Base-by-base conservation (phyloP, 768 basidiomycete genomes). In the Boletus reticulatus region DNA sequence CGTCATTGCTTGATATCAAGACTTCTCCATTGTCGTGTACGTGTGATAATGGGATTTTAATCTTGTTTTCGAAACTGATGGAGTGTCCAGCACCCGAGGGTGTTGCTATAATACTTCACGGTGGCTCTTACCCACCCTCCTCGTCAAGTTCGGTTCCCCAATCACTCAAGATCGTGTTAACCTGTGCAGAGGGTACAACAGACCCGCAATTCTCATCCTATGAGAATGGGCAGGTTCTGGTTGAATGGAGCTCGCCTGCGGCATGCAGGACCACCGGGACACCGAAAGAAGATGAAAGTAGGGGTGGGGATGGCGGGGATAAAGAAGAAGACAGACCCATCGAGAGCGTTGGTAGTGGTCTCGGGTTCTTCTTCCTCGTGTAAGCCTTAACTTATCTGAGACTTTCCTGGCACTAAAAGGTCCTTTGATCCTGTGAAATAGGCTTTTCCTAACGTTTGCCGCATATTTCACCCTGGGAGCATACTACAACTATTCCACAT, bases 281-380 rank as follows among this genome's bases (percentile, higher is more conserved):
- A 19, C 63, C 65, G 50, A 69, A 71, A 38, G 63, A 66, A 38
- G 70, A 61, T 6, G 72, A 67, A 6, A 52, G 48, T 32, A 57
- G 37, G 16, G 38, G 58, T 12, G 53, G 60, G 1, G 65, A 32
- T n/a, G 63, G 50, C 1, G 59, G 50, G 11, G 56, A 52, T 2
- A 55, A 56, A n/a, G 67, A 55, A 50, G 64, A 42, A 58, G 57
- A 67, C 29, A 64, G 69, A 36, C 67, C 76, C 4, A 69, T 72
- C 41, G 72, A 78, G 59, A 73, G 63, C 47, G 79, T 82, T 24
- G 88, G 86, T 4, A 90, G 85, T 69, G 89, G 87, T 22, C 74
- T 95, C n/a, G 88, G 90, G 4, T 93, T 89, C 81, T 94, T 94
- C 76, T 89, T 94, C 77, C 76, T 92, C 31, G 76, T 92, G 91